Evolutionary conservation across 2,329 filamentous ascomycete species (phyloP).

Genomic region (Trichoderma hamatum): DNA sequence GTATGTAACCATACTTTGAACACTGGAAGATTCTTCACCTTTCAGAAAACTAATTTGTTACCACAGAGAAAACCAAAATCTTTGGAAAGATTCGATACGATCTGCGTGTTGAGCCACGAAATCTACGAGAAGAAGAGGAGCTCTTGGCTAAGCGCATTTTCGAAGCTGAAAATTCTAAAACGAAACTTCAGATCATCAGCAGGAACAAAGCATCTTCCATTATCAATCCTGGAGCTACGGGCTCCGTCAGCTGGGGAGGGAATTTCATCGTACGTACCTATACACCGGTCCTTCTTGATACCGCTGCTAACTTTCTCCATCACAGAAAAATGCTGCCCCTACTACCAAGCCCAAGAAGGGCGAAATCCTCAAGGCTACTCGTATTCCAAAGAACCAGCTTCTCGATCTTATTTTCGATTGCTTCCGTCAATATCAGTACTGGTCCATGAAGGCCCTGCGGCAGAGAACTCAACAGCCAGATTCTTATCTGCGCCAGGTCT

Average conservation of each 20-base stretch:
- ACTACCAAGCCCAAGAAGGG: constrained; percentile 62
- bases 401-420: constrained; percentile 81
- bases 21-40: too few species aligned
- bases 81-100: constrained; percentile 75
- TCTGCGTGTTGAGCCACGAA: constrained; percentile 71
- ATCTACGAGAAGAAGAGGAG: constrained; percentile 69
- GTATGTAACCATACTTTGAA: constrained; percentile 49
- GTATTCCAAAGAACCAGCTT: constrained; percentile 86
- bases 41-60: constrained; percentile 31
- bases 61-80: constrained; percentile 74
- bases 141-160: constrained; percentile 62
- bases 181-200: constrained; percentile 55
- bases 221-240: constrained; percentile 57
- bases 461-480: constrained; percentile 82
- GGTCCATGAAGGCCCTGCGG: constrained; percentile 88
- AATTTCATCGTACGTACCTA: constrained; percentile 59
- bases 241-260: constrained; percentile 44
- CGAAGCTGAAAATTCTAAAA: constrained; percentile 54
- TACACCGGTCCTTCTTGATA: neutral
- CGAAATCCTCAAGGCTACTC: constrained; percentile 79
- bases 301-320: neutral
- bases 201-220: constrained; percentile 54
- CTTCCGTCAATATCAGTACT: constrained; percentile 87
- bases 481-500: constrained; percentile 82
- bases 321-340: constrained; percentile 56